Base-by-base conservation (phyloP, 805 yeast species). In the Ogataea methanolica region DNA sequence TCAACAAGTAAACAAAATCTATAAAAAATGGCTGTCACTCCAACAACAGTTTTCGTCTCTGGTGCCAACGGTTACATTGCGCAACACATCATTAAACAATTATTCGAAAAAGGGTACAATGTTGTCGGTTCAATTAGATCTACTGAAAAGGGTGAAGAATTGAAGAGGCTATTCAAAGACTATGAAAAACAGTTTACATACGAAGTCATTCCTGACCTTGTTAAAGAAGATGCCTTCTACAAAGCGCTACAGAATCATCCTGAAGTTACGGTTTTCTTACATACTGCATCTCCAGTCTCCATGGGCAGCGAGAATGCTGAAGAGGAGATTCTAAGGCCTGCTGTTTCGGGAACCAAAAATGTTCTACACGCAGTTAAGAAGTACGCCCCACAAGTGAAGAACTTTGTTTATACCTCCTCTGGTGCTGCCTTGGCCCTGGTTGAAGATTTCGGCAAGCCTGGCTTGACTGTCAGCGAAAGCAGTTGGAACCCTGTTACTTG, bases 341-440 rank as follows among this genome's bases (percentile, higher is more conserved):
- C 87, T 1, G 71, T 78, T 15, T 59, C 71, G 38, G 87, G 87
- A 42, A 78, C 85, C 7, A 63, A 62, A 40, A 73, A 74, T 52
- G 68, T 79, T 48, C 63, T 82, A 56, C 58, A 64, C 9, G 71
- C 80, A 1, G 67, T 76, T 44, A 63, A 68, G 52, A 55, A 59
- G 31, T 70, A 64, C 52, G 78, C 75, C 14, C 72, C 76, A 11
- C 66, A 71, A 46, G 72, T 77, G 33, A 69, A 71, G 44, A 66
- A 72, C 41, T 75, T 81, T 33, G 81, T 80, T n/a, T 54, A 78
- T n/a, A 81, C 86, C 1, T 80, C 80, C 3, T 75, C 79, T 6
- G 76, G 71, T 54, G 80, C 79, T 8, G 77, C 81, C 1, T 66
- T 80, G 40, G 51, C 33, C 21, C 36, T 26, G 29, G 22, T 17